Conservation (phyloP, 2,329 filamentous ascomycete genomes). For the Talaromyces verruculosus region DNA sequence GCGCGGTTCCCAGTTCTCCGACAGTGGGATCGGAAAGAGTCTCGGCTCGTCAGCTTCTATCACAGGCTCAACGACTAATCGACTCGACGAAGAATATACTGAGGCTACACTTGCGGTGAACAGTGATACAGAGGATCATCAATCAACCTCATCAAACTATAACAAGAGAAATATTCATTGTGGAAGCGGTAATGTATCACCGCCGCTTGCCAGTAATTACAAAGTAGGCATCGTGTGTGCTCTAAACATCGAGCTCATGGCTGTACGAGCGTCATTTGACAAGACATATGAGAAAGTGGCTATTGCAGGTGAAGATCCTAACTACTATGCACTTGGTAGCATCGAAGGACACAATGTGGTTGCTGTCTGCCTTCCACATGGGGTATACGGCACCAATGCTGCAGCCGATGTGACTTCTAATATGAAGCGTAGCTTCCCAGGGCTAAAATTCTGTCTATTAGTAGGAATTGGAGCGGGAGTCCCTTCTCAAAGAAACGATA, state of each 20-base stretch:
- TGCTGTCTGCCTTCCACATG: conserved; percentile 27
- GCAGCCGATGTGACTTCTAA: conserved; percentile 26
- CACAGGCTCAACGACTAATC: not conserved
- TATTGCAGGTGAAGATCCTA: conserved; percentile 24
- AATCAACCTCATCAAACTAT: not conserved
- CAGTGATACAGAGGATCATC: conserved; percentile 7
- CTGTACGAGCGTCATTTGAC: conserved; percentile 30
- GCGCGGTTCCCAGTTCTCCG: not conserved
- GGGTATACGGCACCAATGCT: conserved; percentile 28
- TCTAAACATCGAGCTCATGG: conserved; percentile 29
- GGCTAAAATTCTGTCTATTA: conserved; percentile 27
- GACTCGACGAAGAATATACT: conserved; percentile 5
- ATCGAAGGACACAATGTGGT: conserved; percentile 31
- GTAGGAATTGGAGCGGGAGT: conserved; percentile 33
- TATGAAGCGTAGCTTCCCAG: conserved; percentile 28
- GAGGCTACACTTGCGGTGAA: not conserved
- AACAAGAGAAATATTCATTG: not conserved
- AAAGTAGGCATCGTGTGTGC: conserved; percentile 33
- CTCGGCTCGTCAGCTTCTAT: conserved; percentile 9
- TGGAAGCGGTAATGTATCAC: not conserved
- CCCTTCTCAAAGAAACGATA: conserved; percentile 21
- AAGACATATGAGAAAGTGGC: conserved; percentile 20
- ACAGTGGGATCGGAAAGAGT: conserved; percentile 18
- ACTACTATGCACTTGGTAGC: conserved; percentile 30
- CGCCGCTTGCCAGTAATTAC: conserved; percentile 23